A percentile compares a stretch with the other conserved stretches of the same genome.
Conservation (phyloP, 495 filamentous ascomycete species). For the Aspergillus steynii region DNA sequence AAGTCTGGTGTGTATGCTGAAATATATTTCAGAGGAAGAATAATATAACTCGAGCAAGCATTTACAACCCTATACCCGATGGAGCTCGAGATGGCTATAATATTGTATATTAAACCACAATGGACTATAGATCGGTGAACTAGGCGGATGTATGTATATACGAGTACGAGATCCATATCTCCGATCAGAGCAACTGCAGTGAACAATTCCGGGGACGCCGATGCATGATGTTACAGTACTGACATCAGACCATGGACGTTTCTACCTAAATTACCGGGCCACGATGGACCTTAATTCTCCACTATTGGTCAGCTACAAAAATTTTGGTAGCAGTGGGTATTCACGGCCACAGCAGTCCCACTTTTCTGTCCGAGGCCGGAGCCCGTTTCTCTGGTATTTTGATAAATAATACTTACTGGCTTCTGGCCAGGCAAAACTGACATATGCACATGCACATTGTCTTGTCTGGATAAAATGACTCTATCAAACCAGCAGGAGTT, state of each 20-base stretch:
- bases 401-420: neutral
- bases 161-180: too few species aligned
- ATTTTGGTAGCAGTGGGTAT: neutral
- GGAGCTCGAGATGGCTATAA: too few species aligned
- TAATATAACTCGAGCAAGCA: too few species aligned
- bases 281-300: neutral
- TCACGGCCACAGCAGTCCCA: neutral
- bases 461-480: neutral
- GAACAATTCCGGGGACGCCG: neutral
- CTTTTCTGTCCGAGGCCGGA: neutral
- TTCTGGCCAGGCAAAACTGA: neutral
- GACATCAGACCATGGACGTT: neutral
- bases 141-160: too few species aligned
- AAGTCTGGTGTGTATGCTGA: too few species aligned
- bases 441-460: neutral
- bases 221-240: neutral
- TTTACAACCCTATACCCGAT: too few species aligned
- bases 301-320: neutral
- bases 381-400: neutral
- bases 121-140: too few species aligned
- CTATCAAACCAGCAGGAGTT: neutral
- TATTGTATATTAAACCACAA: too few species aligned
- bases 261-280: neutral
- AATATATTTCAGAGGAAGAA: too few species aligned
- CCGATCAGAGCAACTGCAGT: too few species aligned